These are phyloP conservation scores for Fusarium sp. DNA, from an alignment of 2,329 filamentous ascomycete species.

Conservation along the genomic window DNA sequence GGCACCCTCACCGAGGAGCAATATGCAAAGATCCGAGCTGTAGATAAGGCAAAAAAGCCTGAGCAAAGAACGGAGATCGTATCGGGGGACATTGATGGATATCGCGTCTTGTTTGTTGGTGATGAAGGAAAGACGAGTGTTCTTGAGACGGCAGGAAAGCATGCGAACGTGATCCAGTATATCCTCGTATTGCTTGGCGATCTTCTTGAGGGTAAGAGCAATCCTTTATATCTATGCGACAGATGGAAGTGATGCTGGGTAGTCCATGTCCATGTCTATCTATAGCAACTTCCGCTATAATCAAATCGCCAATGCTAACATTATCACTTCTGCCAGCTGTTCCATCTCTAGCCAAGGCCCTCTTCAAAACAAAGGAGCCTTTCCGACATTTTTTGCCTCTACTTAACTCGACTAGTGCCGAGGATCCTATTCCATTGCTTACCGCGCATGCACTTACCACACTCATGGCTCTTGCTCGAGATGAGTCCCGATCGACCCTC, in stretches of 20 bases:
- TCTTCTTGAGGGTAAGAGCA: conserved; percentile 79
- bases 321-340: conserved; percentile 68
- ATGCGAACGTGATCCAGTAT: conserved; percentile 93
- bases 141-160: conserved; percentile 85
- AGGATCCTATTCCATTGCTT: conserved; percentile 88
- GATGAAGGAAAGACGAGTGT: conserved; percentile 76
- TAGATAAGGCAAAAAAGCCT: conserved; percentile 90
- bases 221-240: conserved; percentile 2
- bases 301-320: conserved; percentile 30
- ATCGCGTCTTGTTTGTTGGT: conserved; percentile 83
- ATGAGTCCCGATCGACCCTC: conserved; percentile 73
- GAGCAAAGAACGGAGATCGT: conserved; percentile 88
- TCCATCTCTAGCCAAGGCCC: conserved; percentile 78
- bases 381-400: conserved; percentile 87
- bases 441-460: conserved; percentile 87
- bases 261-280: neutral
- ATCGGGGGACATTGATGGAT: conserved; percentile 82
- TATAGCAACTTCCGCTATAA: conserved; percentile 12
- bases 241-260: conserved; percentile 2
- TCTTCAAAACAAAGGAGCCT: conserved; percentile 80
- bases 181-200: conserved; percentile 90
- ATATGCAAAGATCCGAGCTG: conserved; percentile 93
- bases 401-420: conserved; percentile 79
- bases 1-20: conserved; percentile 95
- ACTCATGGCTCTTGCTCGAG: conserved; percentile 76